Conservation (phyloP, 495 filamentous ascomycete species). For the Neurospora tetrasperma region DNA sequence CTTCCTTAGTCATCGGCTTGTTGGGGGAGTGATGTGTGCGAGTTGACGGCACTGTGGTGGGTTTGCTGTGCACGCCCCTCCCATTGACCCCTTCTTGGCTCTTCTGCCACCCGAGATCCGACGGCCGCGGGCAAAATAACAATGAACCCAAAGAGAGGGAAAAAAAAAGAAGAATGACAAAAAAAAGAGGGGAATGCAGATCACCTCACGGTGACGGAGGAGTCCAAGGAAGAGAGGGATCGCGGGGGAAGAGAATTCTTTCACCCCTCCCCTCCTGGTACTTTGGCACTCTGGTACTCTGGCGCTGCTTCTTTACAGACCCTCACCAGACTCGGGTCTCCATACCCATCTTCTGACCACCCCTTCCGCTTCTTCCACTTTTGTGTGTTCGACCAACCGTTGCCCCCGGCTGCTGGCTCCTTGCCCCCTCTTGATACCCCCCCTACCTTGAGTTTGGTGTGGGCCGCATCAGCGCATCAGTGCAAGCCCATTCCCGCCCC, state of each 20-base stretch:
- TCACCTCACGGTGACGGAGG: background rate
- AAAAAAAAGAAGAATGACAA: background rate
- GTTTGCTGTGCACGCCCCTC: background rate
- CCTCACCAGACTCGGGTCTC: background rate
- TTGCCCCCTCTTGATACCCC: background rate
- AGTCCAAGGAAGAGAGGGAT: background rate
- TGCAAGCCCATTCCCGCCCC: conserved; percentile 7
- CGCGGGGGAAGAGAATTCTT: background rate
- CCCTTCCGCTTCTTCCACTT: background rate
- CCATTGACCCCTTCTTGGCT: background rate
- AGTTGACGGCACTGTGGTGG: background rate
- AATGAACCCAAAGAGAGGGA: background rate
- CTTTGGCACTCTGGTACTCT: background rate
- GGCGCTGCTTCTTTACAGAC: background rate
- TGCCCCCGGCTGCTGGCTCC: background rate
- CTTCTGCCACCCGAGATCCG: background rate
- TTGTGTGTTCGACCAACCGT: background rate
- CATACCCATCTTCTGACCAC: background rate
- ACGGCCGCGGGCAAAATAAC: background rate
- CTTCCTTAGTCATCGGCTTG: background rate
- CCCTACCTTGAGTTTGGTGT: background rate
- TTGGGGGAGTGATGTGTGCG: background rate
- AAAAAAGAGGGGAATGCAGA: background rate
- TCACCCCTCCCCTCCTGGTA: background rate
- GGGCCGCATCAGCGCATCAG: conserved; percentile 3